Evolutionary conservation across 176 grass and related monocot genomes (phyloP).

Genomic region (Oryza officinalis): DNA sequence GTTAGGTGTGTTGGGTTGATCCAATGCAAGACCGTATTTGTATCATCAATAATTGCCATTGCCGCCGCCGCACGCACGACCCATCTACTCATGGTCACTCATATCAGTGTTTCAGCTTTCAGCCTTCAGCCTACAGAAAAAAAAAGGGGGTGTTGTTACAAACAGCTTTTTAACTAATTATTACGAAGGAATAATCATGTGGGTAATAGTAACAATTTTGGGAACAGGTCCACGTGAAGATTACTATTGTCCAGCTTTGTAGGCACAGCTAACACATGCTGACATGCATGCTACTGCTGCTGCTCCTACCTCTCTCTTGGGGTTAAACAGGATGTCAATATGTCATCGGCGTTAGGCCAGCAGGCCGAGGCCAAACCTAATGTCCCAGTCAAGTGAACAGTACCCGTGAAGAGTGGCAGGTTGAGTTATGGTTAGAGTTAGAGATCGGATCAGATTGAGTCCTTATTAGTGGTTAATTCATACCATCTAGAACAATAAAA

Average conservation of each 20-base stretch:
- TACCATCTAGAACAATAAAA: no score
- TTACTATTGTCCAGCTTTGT: neutral
- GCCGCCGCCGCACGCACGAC: neutral
- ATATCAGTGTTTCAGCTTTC: neutral
- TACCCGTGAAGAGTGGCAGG: no score
- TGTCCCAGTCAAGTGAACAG: no score
- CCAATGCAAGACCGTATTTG: constrained; percentile 2
- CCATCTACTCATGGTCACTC: neutral
- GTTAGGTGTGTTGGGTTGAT: constrained; percentile 33
- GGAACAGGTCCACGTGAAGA: constrained; percentile 25
- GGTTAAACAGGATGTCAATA: neutral
- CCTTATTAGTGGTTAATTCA: no score
- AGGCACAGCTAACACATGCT: neutral
- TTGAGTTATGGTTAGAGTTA: no score
- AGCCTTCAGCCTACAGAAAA: neutral
- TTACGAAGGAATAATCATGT: neutral
- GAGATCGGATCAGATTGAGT: no score
- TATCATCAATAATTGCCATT: neutral
- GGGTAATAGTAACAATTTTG: neutral
- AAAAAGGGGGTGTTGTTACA: neutral
- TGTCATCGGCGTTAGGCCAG: no score
- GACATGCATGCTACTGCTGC: neutral
- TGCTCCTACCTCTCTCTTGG: neutral
- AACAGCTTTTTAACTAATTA: neutral
- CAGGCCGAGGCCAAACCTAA: no score